Conservation (phyloP, 345 rosid species). For the Erysimum cheiranthoides region DNA sequence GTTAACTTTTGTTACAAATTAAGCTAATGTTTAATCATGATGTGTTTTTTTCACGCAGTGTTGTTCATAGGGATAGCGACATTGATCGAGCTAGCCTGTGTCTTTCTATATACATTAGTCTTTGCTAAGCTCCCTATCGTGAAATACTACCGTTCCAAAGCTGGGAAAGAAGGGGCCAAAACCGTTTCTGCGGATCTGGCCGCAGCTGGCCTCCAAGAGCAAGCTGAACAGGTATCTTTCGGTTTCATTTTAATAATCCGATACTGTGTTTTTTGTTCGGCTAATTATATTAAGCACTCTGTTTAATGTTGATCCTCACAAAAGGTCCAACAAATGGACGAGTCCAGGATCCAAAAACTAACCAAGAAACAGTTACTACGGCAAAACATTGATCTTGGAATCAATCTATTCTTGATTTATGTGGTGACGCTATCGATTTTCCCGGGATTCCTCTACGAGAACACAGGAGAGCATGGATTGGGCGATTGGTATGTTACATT, state of each 20-base stretch:
- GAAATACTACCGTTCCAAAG: slow-evolving; percentile 80
- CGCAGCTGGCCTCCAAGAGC: slow-evolving; percentile 69
- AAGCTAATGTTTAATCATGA: not conserved
- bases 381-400: slow-evolving; percentile 65
- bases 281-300: not conserved
- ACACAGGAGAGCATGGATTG: slow-evolving; percentile 73
- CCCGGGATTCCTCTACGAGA: slow-evolving; percentile 86
- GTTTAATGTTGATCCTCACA: not conserved
- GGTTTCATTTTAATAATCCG: not conserved
- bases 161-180: slow-evolving; percentile 86
- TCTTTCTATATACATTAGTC: slow-evolving; percentile 61
- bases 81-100: slow-evolving; percentile 67
- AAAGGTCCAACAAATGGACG: slow-evolving; percentile 49
- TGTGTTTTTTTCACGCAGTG: slow-evolving; percentile 47
- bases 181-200: slow-evolving; percentile 80
- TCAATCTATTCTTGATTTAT: slow-evolving; percentile 66
- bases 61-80: slow-evolving; percentile 66
- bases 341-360: slow-evolving; percentile 41
- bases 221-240: slow-evolving; percentile 37
- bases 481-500: slow-evolving; percentile 65
- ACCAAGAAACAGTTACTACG: slow-evolving; percentile 52
- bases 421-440: slow-evolving; percentile 74
- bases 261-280: not conserved
- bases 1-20: not conserved
- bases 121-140: slow-evolving; percentile 82